phyloP scores from a whole-genome alignment of 371 early-diverging fungal genomes.

The Capillidium rhysosporum region DNA sequence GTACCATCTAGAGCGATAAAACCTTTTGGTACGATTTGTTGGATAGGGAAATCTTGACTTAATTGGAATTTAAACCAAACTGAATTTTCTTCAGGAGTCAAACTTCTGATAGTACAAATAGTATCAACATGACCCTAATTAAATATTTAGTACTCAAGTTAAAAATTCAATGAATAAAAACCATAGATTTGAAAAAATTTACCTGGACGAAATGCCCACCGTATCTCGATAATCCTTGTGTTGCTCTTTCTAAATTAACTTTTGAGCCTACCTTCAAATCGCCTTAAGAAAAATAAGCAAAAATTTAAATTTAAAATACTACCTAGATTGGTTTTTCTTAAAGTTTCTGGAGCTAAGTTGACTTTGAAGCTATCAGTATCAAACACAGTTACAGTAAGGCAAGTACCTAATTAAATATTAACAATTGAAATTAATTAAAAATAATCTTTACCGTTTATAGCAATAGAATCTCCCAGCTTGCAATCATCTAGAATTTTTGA shows the following conservation, averaged over 20 bases:
- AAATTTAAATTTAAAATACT: conserved; percentile 6
- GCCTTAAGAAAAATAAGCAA: conserved; percentile 17
- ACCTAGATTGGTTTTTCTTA: conserved; percentile 79
- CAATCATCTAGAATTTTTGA: conserved; percentile 56
- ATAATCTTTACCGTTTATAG: conserved; percentile 54
- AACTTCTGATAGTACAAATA: conserved; percentile 45
- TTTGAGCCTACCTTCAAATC: conserved; percentile 50
- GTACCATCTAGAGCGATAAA: conserved; percentile 87
- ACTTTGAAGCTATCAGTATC: conserved; percentile 64
- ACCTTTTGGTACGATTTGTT: conserved; percentile 84
- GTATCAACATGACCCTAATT: conserved; percentile 79
- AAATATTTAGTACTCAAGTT: not conserved
- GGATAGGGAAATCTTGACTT: conserved; percentile 33
- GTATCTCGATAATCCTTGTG: conserved; percentile 64
- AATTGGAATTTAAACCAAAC: conserved; percentile 59
- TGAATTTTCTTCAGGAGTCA: conserved; percentile 76
- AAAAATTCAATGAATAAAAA: conserved; percentile 2
- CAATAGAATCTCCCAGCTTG: conserved; percentile 85
- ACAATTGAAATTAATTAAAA: not conserved
- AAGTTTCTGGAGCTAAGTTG: conserved; percentile 79
- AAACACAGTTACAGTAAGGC: conserved; percentile 90
- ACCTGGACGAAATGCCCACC: conserved; percentile 94
- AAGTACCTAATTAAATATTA: conserved; percentile 38
- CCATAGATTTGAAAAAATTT: too few species aligned
- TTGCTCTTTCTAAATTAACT: conserved; percentile 88